Evolutionary conservation across 371 early-diverging fungal species (phyloP), one percentile per base, ranked within the genome.

Genomic region (Apophysomyces sp.): DNA sequence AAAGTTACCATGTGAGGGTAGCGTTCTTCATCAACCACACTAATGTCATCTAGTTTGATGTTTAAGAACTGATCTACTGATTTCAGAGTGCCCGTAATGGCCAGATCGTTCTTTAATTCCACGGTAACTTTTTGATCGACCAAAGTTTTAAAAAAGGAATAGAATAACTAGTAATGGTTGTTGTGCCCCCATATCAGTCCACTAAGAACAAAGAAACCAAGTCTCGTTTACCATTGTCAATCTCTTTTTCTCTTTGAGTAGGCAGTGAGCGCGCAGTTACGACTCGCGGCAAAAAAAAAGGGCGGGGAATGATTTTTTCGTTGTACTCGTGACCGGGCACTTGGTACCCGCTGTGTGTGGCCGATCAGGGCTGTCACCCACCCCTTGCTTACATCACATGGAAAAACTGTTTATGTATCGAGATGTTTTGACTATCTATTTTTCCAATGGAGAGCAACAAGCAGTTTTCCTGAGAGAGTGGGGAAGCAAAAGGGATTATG

Each of bases 11-110:
- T 95, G 73, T 99, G 99, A 27, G 98, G 99, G 71, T 94, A 96
- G 60, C 91, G 85, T 65, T 85, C 86, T 69, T 94, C 89, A 63
- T 98, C 95, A 2, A 86, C 83, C 1, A 97, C 96, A 44, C 80
- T 76, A 67, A 97, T 93, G 39, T 95, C 90, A 67, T 98, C 94
- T 53, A 99, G 78, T 72, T 95, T 97, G 68, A 99, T 92, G 79
- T 99, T 99, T 61, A 99, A 82, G 74, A 95, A 99, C 75, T 98
- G 98, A 84, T 99, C 99, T 11, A 99, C 98, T 3, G 97, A 97
- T 30, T 92, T 92, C 27, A 99, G 83, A 15, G 86, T 89, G 15
- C 99, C 99, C 24, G 84, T 86, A 61, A 99, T 93, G 21, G 90
- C 87, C 54, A 99, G 71, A 77, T 98, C 99, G 73, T 99, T 99